Conservation (phyloP, 179 eudicot genomes). For the Heliamphora ciliata region DNA sequence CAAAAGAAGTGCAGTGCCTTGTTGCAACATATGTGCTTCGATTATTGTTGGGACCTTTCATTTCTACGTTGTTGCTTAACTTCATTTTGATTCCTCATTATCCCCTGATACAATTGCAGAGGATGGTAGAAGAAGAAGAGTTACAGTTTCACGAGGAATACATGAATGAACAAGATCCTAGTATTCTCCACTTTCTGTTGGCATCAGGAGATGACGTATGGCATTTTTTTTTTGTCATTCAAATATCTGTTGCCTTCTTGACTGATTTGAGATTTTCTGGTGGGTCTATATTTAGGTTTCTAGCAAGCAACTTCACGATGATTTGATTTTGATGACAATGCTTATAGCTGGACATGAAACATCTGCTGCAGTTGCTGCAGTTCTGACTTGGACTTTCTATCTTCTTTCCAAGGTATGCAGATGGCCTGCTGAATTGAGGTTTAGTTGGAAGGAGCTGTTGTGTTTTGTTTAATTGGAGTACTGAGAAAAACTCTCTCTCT, state of each 20-base stretch:
- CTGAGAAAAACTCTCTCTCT: too few relatives aligned
- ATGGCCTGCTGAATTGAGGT: neutral
- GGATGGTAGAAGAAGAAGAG: conserved; percentile 91
- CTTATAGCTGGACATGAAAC: conserved; percentile 99
- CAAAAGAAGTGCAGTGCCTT: too few relatives aligned
- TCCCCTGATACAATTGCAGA: conserved; percentile 40
- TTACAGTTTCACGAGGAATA: conserved; percentile 92
- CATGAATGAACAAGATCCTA: conserved; percentile 95
- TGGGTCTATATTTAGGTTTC: conserved; percentile 52
- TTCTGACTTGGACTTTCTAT: conserved; percentile 95
- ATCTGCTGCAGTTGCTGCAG: conserved; percentile 99
- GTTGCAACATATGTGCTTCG: too few relatives aligned
- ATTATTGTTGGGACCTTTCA: neutral
- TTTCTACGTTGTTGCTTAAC: conserved; percentile 4
- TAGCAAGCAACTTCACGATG: conserved; percentile 99
- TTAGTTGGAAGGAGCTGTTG: neutral
- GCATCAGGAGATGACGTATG: conserved; percentile 97
- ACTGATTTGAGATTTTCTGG: conserved; percentile 6
- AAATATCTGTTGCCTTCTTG: conserved; percentile 8
- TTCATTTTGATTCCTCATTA: conserved; percentile 1
- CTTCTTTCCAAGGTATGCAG: conserved; percentile 72
- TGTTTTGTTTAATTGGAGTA: neutral
- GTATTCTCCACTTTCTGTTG: conserved; percentile 93
- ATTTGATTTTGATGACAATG: conserved; percentile 89
- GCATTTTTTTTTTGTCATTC: neutral